These are phyloP conservation scores for Fusarium sp. DNA, from an alignment of 2,329 filamentous ascomycete species.

Conservation along the genomic window DNA sequence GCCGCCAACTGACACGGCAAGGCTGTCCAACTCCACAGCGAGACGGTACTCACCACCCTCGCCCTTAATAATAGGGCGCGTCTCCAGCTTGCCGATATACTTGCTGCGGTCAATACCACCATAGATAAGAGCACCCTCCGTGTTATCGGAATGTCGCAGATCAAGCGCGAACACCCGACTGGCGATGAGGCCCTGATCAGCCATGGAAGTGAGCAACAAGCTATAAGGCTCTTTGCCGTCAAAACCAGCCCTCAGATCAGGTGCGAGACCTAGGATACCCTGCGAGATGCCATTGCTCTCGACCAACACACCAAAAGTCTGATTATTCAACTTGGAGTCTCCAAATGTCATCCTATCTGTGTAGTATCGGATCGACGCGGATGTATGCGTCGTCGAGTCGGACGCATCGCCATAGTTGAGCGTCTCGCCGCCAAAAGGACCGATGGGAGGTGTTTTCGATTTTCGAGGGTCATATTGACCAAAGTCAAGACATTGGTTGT, in stretches of 20 bases:
- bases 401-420: slow-evolving; percentile 55
- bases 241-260: slow-evolving; percentile 55
- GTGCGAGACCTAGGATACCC: slow-evolving; percentile 64
- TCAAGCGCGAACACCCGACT: slow-evolving; percentile 64
- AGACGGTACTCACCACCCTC: slow-evolving; percentile 51
- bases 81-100: slow-evolving; percentile 59
- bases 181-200: slow-evolving; percentile 58
- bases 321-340: slow-evolving; percentile 53
- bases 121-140: slow-evolving; percentile 63
- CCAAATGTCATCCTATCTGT: slow-evolving; percentile 60
- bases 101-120: slow-evolving; percentile 65
- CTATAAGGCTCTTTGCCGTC: slow-evolving; percentile 57
- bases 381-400: slow-evolving; percentile 50
- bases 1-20: slow-evolving; percentile 48
- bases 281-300: slow-evolving; percentile 60
- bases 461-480: slow-evolving; percentile 57
- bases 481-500: slow-evolving; percentile 53
- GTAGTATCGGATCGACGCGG: slow-evolving; percentile 58
- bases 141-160: slow-evolving; percentile 56
- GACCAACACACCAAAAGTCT: slow-evolving; percentile 62
- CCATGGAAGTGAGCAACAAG: slow-evolving; percentile 63
- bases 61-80: slow-evolving; percentile 56
- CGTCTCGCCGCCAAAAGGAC: slow-evolving; percentile 52
- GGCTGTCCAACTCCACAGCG: slow-evolving; percentile 46
- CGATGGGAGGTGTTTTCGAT: slow-evolving; percentile 53